Evolutionary conservation across 2,329 filamentous ascomycete genomes (phyloP), one percentile per base, ranked within the genome.

Genomic region (Colletotrichum tabaci): DNA sequence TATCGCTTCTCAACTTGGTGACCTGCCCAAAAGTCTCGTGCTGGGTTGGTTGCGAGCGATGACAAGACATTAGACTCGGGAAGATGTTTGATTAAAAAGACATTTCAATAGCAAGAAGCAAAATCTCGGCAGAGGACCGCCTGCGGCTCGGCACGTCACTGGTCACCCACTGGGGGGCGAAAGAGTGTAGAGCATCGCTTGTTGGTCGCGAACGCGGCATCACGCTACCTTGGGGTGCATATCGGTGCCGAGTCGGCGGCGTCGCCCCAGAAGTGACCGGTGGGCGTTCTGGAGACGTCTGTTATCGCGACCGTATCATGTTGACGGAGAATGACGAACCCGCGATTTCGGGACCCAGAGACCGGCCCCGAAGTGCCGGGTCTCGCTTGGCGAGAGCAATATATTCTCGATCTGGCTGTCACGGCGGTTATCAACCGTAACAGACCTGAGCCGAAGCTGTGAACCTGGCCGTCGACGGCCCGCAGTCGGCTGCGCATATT

Each of bases 201-300:
- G 38, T 64, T 55, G 46, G 47, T 60, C 42, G 47, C 53, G 21
- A 47, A 53, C 16, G 40, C 46, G 40, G 60, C 46, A 56, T 71
- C 58, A 46, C 21, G 38, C 13, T n/a, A n/a, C 40, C 4, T 16
- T 40, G 35, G 6, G 35, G 13, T 63, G 68, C 58, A 64, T 49
- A 3, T 64, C 69, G 69, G 69, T 69, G 58, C 69, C 69, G 69
- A 47, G 18, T 72, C 69, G 69, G 69, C 69, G 35, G 23, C 13
- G 7, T 55, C n/a, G 35, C 35, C 23, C 15, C 21, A n/a, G 42
- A 52, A 18, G 15, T 15, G 3, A 4, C 26, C 46, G 18, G 18
- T 38, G 42, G 30, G 21, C 21, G 30, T 50, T 23, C 38, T 44
- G 47, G 67, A 40, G 47, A 60, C 44, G 8, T 38, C 44, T 9